Evolutionary conservation across 148 eudicot species (phyloP).

Genomic region (Diospyros kaki): DNA sequence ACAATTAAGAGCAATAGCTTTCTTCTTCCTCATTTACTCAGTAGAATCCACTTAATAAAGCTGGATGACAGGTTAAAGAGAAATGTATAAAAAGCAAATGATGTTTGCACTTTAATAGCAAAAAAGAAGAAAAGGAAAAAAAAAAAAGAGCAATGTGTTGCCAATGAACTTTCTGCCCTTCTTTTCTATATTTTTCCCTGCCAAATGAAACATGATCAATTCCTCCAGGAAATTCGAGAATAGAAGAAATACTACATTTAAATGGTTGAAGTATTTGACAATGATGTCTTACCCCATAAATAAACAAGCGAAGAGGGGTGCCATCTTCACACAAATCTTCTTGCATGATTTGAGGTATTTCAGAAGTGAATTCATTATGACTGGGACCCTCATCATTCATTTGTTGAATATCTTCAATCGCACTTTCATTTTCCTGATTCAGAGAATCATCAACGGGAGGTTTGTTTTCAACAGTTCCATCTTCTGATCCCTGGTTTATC

Average conservation of each 20-base stretch:
- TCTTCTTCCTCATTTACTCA: too few species aligned
- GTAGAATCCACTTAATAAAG: too few species aligned
- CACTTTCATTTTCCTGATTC: slow-evolving; percentile 27
- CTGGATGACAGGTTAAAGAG: too few species aligned
- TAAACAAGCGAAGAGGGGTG: slow-evolving; percentile 47
- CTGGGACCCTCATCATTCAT: slow-evolving; percentile 26
- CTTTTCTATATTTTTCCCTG: too few species aligned
- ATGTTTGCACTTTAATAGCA: too few species aligned
- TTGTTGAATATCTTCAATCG: slow-evolving; percentile 27
- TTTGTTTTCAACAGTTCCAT: slow-evolving; percentile 25
- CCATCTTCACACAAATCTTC: slow-evolving; percentile 30
- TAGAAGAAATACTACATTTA: neutral
- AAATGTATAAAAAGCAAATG: too few species aligned
- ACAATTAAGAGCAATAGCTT: too few species aligned
- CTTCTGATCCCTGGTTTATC: slow-evolving; percentile 41
- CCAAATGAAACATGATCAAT: too few species aligned
- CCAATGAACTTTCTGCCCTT: too few species aligned
- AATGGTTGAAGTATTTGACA: neutral
- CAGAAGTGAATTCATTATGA: slow-evolving; percentile 20
- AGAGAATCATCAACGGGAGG: slow-evolving; percentile 22
- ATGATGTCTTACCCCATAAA: slow-evolving; percentile 72
- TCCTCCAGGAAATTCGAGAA: too few species aligned
- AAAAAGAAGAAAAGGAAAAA: too few species aligned
- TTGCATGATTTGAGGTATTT: slow-evolving; percentile 22
- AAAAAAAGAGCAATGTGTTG: too few species aligned